Conservation (phyloP, 208 protist genomes). For the Trichomonas vaginalis region DNA sequence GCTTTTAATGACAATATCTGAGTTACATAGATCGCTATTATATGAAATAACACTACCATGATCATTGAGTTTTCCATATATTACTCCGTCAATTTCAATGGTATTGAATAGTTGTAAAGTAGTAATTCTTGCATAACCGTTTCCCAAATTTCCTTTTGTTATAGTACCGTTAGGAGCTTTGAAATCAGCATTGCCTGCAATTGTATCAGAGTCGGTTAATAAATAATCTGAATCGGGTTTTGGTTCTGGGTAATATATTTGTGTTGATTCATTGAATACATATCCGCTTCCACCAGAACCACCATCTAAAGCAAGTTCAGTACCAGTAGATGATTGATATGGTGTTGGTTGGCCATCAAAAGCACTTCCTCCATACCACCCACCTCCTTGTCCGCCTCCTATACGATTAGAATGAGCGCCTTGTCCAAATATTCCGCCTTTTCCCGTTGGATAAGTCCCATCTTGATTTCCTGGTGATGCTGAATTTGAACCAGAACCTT, state of each 20-base stretch:
- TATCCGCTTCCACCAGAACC: background rate
- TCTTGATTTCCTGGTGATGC: background rate
- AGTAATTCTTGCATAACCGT: background rate
- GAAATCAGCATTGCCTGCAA: background rate
- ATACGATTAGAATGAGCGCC: background rate
- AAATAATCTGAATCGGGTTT: background rate
- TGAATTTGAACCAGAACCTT: background rate
- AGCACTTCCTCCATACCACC: background rate
- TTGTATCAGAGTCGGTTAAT: background rate
- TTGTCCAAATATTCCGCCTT: background rate
- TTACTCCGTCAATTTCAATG: background rate
- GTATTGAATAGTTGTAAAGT: background rate
- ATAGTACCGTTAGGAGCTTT: background rate
- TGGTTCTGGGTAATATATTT: background rate
- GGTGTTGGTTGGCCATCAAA: background rate
- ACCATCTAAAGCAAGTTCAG: background rate
- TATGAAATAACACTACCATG: background rate
- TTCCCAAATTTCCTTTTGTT: background rate
- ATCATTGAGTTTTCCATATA: background rate
- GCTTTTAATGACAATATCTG: background rate
- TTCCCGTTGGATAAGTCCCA: background rate
- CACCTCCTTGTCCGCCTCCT: background rate
- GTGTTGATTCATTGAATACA: background rate
- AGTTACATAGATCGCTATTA: background rate
- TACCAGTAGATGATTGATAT: background rate